Evolutionary conservation across 768 basidiomycete species (phyloP).

Genomic region (Lactarius tabidus): DNA sequence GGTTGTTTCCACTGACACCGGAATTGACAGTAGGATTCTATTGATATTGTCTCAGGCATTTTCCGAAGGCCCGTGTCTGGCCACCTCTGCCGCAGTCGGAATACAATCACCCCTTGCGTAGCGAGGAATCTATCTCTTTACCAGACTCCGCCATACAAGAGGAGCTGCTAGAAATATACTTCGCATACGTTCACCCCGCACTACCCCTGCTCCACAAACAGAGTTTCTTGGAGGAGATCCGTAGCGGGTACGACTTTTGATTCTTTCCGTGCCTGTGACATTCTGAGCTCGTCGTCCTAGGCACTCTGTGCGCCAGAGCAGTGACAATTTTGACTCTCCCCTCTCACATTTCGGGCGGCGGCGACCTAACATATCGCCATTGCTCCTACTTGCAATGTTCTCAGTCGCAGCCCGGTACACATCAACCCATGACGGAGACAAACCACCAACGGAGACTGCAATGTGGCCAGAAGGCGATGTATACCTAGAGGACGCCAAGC

Average conservation of each 20-base stretch:
- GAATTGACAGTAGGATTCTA: conserved; percentile 14
- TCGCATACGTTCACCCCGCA: conserved; percentile 72
- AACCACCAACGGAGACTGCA: conserved; percentile 42
- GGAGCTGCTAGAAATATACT: conserved; percentile 71
- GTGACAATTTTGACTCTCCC: conserved; percentile 27
- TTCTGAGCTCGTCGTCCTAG: conserved; percentile 2
- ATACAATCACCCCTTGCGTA: conserved; percentile 30
- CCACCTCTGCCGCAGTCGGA: conserved; percentile 47
- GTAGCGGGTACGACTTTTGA: conserved; percentile 34
- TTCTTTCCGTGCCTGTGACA: not conserved
- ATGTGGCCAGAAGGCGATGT: conserved; percentile 84
- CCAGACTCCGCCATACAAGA: conserved; percentile 60
- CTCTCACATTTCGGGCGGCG: conserved; percentile 40
- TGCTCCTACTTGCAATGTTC: conserved; percentile 81
- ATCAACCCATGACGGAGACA: conserved; percentile 29
- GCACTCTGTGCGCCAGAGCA: conserved; percentile 29
- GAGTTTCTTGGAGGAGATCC: conserved; percentile 59
- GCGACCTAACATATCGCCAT: conserved; percentile 49
- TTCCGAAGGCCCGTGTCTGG: conserved; percentile 89
- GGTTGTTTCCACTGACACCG: conserved; percentile 29
- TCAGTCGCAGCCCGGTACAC: conserved; percentile 76
- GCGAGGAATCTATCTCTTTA: conserved; percentile 42
- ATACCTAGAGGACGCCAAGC: conserved; percentile 64
- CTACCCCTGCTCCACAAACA: conserved; percentile 76
- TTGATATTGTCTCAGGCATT: conserved; percentile 49